phyloP scores from a whole-genome alignment of 306 rosid genomes.

The Quercus wislizeni region DNA sequence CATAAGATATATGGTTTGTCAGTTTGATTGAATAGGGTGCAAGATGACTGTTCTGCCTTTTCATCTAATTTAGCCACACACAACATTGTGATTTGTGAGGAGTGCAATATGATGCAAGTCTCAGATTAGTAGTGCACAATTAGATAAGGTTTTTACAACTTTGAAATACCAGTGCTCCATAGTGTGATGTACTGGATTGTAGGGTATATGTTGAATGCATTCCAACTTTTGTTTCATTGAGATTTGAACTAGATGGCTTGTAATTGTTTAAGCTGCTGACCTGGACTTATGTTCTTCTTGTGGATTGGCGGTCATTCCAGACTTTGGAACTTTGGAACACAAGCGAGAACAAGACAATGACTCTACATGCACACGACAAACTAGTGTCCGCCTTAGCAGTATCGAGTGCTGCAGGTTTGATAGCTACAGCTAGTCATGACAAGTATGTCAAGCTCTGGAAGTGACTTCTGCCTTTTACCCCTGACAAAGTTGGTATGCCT shows the following conservation, averaged over 20 bases:
- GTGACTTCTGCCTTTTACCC: constrained; percentile 24
- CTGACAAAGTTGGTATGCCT: constrained; percentile 4
- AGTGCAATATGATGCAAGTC: neutral
- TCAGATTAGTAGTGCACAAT: neutral
- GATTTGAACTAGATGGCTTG: neutral
- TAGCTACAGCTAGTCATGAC: constrained; percentile 81
- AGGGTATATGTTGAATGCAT: neutral
- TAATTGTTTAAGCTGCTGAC: neutral
- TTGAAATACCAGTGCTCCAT: neutral
- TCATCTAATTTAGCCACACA: neutral
- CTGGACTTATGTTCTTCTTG: constrained; percentile 5
- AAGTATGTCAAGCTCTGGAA: constrained; percentile 72
- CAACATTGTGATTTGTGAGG: neutral
- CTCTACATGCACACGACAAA: constrained; percentile 53
- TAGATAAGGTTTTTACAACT: neutral
- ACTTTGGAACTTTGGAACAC: constrained; percentile 69
- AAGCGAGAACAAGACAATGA: constrained; percentile 45
- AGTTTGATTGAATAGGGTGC: neutral
- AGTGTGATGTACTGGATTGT: neutral
- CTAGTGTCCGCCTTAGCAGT: constrained; percentile 63
- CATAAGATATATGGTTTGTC: neutral
- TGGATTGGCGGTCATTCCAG: constrained; percentile 37
- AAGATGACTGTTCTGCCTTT: neutral
- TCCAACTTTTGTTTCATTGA: neutral
- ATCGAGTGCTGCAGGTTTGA: constrained; percentile 46